Base-by-base conservation (phyloP, 2,329 filamentous ascomycete species). In the Monosporascus sp. region DNA sequence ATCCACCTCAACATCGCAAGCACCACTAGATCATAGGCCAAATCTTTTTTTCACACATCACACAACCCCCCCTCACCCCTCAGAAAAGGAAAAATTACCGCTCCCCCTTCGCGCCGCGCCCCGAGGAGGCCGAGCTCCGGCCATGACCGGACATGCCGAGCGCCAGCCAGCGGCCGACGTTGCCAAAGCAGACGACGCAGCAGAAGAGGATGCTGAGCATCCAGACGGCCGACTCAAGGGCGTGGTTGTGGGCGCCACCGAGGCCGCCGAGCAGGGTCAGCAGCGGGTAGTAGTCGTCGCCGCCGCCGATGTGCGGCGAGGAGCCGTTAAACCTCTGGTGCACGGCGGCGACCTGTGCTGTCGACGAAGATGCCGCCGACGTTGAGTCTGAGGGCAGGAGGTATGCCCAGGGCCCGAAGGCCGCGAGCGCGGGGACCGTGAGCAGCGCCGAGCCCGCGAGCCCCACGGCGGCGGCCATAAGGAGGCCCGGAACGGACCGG, bases 111-210 rank as follows among this genome's bases (percentile, higher is more conserved):
- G 31, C 31, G 3, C 31, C 9, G 31, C 9, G 5, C 31, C 11
- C 11, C 11, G 31, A 35, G 28, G 9, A 31, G 31, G 11, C 17
- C 40, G 18, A 20, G 22, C 17, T 20, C 1, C 40, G 20, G 22
- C 17, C 9, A 9, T 3, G 40, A 43, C 40, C 69, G n/a, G 70
- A 69, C 52, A 65, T 68, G 22, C 73, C 78, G 58, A 83, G 72
- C n/a, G 86, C 85, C 59, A 97, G 72, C 57, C 89, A 80, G 58
- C 94, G 79, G 14, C 94, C 94, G 65, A 99, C 91, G 67, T 96
- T 97, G 11, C 94, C 94, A 76, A 99, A 97, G 72, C 92, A 97
- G 9, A 97, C 84, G 62, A 90, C 91, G 65, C 90, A 95, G 72
- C 94, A 97, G 68, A 97, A 99, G 49, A 99, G 73, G 26, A 97